These are phyloP conservation scores for Hyaloscypha hepaticicola DNA, from an alignment of 495 filamentous ascomycete species.

Conservation along the genomic window DNA sequence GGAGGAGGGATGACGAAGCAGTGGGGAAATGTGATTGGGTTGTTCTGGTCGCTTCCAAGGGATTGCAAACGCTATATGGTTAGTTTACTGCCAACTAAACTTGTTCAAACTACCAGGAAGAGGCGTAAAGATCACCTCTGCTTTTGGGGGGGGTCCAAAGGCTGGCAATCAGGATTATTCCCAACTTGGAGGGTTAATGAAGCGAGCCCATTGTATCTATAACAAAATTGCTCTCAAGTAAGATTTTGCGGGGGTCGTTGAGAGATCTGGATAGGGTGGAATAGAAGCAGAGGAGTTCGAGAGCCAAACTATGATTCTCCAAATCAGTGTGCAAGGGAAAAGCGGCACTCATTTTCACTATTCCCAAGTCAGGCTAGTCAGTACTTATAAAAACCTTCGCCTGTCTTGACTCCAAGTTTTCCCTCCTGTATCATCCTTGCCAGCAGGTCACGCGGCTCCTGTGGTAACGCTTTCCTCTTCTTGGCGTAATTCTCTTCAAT, in stretches of 20 bases:
- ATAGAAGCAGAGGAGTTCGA: not conserved
- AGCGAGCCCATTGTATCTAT: not conserved
- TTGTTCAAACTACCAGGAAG: no score
- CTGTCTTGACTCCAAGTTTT: constrained; percentile 36
- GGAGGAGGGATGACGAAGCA: not conserved
- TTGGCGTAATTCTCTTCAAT: constrained; percentile 44
- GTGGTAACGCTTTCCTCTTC: constrained; percentile 25
- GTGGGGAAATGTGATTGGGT: not conserved
- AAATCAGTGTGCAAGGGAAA: no score
- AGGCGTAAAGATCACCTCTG: no score
- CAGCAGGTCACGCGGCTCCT: constrained; percentile 31
- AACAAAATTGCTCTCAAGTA: not conserved
- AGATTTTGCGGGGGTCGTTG: not conserved
- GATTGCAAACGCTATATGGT: not conserved
- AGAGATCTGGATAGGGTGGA: not conserved
- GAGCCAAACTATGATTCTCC: not conserved
- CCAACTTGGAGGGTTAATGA: not conserved
- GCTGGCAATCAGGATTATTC: no score
- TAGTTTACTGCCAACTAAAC: not conserved
- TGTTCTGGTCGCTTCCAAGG: not conserved
- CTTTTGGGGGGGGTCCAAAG: no score
- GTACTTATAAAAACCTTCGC: constrained; percentile 39
- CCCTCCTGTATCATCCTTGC: constrained; percentile 32
- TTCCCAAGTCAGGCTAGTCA: constrained; percentile 16
- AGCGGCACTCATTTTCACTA: no score